These are phyloP conservation scores for Ensete ventricosum DNA, from an alignment of 176 grass and related monocot genomes.

Conservation along the genomic window DNA sequence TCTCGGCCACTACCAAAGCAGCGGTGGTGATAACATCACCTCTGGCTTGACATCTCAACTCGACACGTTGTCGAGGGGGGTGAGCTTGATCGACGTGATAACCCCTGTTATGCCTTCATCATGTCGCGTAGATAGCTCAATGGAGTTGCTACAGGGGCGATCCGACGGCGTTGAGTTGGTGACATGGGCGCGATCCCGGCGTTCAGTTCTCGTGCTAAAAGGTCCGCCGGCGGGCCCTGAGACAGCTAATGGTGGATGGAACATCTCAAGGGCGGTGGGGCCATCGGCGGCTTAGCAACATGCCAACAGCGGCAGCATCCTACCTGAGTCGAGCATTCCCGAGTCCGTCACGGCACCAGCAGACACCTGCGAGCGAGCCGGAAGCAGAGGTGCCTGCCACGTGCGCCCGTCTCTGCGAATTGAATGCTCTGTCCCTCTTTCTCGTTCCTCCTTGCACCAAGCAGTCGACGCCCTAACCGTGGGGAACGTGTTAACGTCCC, in stretches of 20 bases:
- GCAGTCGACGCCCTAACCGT: too few species aligned
- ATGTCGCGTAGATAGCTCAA: not conserved
- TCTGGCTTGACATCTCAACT: not conserved
- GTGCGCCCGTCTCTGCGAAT: not conserved
- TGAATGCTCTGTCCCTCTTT: too few species aligned
- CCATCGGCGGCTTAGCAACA: not conserved
- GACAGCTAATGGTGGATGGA: slow-evolving; percentile 15
- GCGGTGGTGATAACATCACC: not conserved
- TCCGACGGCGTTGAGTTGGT: not conserved
- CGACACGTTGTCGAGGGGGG: not conserved
- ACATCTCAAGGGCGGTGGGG: not conserved
- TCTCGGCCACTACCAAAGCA: not conserved
- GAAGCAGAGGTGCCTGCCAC: not conserved
- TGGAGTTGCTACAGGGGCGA: too few species aligned
- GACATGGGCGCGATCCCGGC: not conserved
- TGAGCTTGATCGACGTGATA: not conserved
- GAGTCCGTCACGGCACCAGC: not conserved
- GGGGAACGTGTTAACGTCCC: too few species aligned
- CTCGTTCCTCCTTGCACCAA: too few species aligned
- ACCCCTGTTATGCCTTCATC: not conserved
- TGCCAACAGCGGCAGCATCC: not conserved
- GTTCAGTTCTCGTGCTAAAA: not conserved
- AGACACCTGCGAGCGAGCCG: not conserved
- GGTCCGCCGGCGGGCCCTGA: not conserved
- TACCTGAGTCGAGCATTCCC: not conserved